Base-by-base conservation (phyloP, 768 basidiomycete species). In the Astraeus odoratus region DNA sequence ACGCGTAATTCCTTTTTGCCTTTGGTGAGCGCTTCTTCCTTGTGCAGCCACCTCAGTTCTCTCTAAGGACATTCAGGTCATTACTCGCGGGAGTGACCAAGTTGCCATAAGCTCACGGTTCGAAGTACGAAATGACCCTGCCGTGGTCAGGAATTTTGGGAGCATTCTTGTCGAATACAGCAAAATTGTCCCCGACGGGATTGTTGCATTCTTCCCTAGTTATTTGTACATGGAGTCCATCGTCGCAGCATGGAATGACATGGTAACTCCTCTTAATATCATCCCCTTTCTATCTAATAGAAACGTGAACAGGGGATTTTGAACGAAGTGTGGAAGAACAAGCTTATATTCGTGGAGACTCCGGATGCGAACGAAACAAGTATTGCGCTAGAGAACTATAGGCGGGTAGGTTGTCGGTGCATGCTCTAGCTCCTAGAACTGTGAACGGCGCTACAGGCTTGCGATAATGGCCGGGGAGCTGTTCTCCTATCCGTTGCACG, bases 201-300 rank as follows among this genome's bases (percentile, higher is more conserved):
- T 99, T 50, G 96, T 98, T 16, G 94, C 93, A 4, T 99, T 99
- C 75, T 99, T 99, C 67, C 96, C 96, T 16, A 92, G 89, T 67
- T 99, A 99, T 68, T 80, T 99, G 12, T 99, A 99, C 65, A 99
- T 99, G 96, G 96, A 99, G 66, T 93, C 90, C 19, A 99, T 99
- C 48, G 96, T 98, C 9, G 92, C 93, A 2, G 96, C 96, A n/a
- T 99, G 96, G 96, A 97, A 98, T 59, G 96, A 99, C 64, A 99
- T 99, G 96, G 96, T 94, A 61, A 42, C 12, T 18, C 84, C 68
- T 37, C 23, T 36, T 12, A 29, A 1, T 23, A 35, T 19, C 16
- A 3, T 8, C 7, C 15, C 18, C 19, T 3, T 4, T 22, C 6
- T 43, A 42, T 4, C 34, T 43, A 47, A 50, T 36, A 42, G 15